Evolutionary conservation across 2,329 filamentous ascomycete species (phyloP), one percentile per base, ranked within the genome.

Genomic region (Hypomyces perniciosus): DNA sequence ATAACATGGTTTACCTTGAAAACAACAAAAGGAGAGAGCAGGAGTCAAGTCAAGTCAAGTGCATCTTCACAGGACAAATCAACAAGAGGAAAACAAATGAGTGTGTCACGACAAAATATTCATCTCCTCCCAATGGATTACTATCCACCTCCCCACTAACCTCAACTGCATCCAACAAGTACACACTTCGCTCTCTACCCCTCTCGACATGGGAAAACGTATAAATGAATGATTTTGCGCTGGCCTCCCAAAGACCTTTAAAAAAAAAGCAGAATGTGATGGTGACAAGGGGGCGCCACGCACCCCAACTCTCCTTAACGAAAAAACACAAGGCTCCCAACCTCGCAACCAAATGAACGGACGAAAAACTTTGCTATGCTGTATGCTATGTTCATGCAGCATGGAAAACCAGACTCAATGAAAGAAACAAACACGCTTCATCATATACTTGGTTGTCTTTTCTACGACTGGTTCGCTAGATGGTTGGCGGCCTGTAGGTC

Each of bases 391-490:
- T 34, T 45, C 41, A 12, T 30, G 31, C 40, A 33, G 5, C 34
- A n/a, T 13, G 45, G 31, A 35, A 44, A 20, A 10, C 41, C 13
- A 44, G 28, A 26, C 41, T 12, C 27, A 13, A 42, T 41, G 9
- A 39, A 27, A 27, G 20, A 20, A 20, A 20, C 20, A 20, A 20
- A 20, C 3, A 13, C n/a, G 28, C 13, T 30, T 42, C 30, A 27
- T 28, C 10, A 12, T 31, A 33, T 40, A 34, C 33, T 34, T 10
- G 30, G 33, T n/a, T 40, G 5, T 8, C 9, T 43, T n/a, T 31
- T 41, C 53, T 63, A 81, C 53, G 77, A 79, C 62, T 78, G 76
- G 64, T 68, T 80, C 40, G 78, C 78, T 54, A 81, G 70, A 58
- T 72, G 72, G 61, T 81, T 80, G 57, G 78, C 78, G 47, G 78